Evolutionary conservation across 1,139 yeast genomes (phyloP), one percentile per base, ranked within the genome.

Genomic region (Taphrina pruni): DNA sequence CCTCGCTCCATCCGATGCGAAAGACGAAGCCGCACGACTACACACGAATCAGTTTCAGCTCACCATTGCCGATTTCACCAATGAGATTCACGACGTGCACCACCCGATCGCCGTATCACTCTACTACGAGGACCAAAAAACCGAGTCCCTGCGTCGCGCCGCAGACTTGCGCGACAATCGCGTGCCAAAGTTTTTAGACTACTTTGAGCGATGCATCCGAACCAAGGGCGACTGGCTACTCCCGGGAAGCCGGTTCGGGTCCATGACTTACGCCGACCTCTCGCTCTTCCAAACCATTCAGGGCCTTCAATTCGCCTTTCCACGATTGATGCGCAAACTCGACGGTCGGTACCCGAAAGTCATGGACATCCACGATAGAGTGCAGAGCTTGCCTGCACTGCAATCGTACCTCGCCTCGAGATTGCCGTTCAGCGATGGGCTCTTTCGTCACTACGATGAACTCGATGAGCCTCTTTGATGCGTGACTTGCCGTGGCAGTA

Each of bases 361-460:
- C 26, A 11, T 14, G 20, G 52, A 8, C n/a, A n/a, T 60, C 11
- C 55, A 55, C 35, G 52, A 57, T 17, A 45, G 52, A 26, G 58
- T 65, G 39, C 36, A 20, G 35, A 26, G 41, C 45, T 14, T 57
- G 38, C 64, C 60, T 6, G 20, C 20, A 8, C 20, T 65, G 46
- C 50, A 65, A 20, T 46, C 14, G 4, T 65, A 65, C 46, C 38
- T 50, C 26, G 36, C 48, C n/a, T 21, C 46, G 20, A 58, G 69
- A 12, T 46, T 41, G 41, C 58, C 64, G 17, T 57, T 65, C 39
- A 12, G 52, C 12, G 45, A 65, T n/a, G 69, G 69, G 38, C 41
- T 57, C 35, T 65, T 65, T 41, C 43, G 69, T n/a, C 58, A 65
- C 46, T 65, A 65, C 36, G 64, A 60, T 11, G 69, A 65, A 17